Conservation (phyloP, 192 early-diverging fungal genomes). For the Backusella macrospora region DNA sequence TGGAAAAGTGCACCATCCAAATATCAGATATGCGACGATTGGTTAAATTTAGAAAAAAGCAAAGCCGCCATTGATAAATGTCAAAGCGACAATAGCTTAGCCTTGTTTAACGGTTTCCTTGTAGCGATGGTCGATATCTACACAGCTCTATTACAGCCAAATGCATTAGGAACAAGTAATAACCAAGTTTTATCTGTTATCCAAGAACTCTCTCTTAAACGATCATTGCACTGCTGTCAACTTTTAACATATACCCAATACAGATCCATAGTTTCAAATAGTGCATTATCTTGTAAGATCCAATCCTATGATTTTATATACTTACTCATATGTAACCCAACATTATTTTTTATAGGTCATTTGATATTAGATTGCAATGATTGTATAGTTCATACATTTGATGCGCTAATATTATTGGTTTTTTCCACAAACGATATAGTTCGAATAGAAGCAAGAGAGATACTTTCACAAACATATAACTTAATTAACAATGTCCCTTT, state of each 20-base stretch:
- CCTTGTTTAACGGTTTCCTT: background rate
- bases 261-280: background rate
- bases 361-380: background rate
- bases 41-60: background rate
- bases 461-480: background rate
- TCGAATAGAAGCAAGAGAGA: background rate
- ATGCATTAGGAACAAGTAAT: background rate
- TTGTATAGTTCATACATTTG: background rate
- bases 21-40: background rate
- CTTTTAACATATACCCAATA: slow-evolving; percentile 2
- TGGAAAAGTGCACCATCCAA: background rate
- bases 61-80: background rate
- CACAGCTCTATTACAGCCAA: background rate
- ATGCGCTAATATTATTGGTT: background rate
- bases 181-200: background rate
- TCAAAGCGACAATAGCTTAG: background rate
- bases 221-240: background rate
- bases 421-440: background rate
- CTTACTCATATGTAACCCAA: too few species aligned
- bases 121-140: background rate
- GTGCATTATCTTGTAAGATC: background rate
- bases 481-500: background rate
- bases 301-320: too few species aligned
- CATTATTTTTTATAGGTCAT: background rate
- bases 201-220: background rate